Percentiles rank a stretch among this genome's conserved stretches.
Evolutionary conservation across 768 basidiomycete species (phyloP).

Genomic region (Hygrocybe punicea): DNA sequence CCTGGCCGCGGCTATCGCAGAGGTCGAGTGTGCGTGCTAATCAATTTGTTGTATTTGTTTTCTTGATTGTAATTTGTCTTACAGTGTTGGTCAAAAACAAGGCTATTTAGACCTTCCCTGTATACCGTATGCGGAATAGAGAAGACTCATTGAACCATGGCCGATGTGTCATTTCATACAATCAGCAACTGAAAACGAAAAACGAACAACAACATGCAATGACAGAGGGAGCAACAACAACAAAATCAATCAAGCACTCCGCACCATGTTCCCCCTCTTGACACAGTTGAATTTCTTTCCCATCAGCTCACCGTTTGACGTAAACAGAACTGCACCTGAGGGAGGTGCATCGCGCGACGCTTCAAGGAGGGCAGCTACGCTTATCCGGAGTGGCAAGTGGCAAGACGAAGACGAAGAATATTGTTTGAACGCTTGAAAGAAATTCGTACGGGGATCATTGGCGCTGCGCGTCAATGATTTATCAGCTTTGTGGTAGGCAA

Average conservation of each 20-base stretch:
- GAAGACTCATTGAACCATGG: too few species aligned
- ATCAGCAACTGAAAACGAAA: too few species aligned
- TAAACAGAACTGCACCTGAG: not conserved
- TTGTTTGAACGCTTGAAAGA: too few species aligned
- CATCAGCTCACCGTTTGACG: not conserved
- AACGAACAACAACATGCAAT: too few species aligned
- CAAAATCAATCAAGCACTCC: too few species aligned
- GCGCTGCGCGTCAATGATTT: too few species aligned
- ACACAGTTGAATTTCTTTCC: not conserved
- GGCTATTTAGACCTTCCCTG: conserved; percentile 57
- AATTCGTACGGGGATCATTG: too few species aligned
- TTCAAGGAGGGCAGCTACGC: not conserved
- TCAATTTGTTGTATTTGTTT: not conserved
- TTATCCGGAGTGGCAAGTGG: not conserved
- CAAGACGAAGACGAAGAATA: not conserved
- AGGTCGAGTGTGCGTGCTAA: conserved; percentile 83
- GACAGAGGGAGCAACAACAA: too few species aligned
- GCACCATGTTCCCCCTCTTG: too few species aligned
- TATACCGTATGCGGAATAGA: too few species aligned
- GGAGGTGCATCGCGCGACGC: not conserved
- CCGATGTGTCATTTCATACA: too few species aligned
- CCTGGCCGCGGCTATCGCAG: conserved; percentile 70
- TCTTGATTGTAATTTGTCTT: not conserved
- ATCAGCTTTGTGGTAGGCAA: too few species aligned
- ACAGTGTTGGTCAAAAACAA: conserved; percentile 89